phyloP scores from a whole-genome alignment of 2,329 filamentous ascomycete genomes.

The Calonectria montana region DNA sequence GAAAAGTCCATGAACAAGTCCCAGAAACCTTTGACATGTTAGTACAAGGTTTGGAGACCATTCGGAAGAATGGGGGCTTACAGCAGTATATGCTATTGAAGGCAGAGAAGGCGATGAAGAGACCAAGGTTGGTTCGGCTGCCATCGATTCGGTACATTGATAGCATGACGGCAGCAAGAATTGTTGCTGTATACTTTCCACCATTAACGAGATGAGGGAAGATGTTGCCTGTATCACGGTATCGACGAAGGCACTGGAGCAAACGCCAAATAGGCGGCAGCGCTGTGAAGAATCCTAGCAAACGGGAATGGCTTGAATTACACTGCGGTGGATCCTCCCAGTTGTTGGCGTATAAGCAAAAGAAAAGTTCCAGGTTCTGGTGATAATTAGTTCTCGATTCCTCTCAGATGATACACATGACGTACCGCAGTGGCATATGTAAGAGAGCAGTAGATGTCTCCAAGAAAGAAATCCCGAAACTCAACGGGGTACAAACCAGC shows the following conservation, averaged over 20 bases:
- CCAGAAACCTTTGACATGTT: conserved; percentile 75
- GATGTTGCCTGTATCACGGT: conserved; percentile 83
- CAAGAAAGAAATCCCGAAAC: conserved; percentile 96
- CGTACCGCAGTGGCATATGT: conserved; percentile 89
- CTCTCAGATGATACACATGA: conserved; percentile 35
- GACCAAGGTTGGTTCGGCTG: conserved; percentile 65
- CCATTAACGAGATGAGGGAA: conserved; percentile 95
- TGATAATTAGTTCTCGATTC: conserved; percentile 16
- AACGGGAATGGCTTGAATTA: conserved; percentile 85
- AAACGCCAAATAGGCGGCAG: conserved; percentile 92
- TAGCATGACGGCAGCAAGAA: conserved; percentile 80
- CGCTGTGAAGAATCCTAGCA: conserved; percentile 86
- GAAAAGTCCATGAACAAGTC: conserved; percentile 98
- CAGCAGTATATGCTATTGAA: conserved; percentile 87
- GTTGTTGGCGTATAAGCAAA: conserved; percentile 86
- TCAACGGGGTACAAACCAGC: conserved; percentile 93
- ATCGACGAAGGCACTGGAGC: conserved; percentile 90
- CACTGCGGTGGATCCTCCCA: conserved; percentile 83
- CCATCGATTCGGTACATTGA: conserved; percentile 85
- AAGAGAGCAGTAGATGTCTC: conserved; percentile 96
- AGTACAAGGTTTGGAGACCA: not conserved
- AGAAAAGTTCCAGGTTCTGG: conserved; percentile 91
- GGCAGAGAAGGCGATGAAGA: conserved; percentile 85
- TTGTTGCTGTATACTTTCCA: conserved; percentile 90
- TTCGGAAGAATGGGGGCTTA: conserved; percentile 53